A percentile compares a stretch with the other conserved stretches of the same genome.
Evolutionary conservation across 371 early-diverging fungal species (phyloP).

Genomic region (Funneliformis caledonium): DNA sequence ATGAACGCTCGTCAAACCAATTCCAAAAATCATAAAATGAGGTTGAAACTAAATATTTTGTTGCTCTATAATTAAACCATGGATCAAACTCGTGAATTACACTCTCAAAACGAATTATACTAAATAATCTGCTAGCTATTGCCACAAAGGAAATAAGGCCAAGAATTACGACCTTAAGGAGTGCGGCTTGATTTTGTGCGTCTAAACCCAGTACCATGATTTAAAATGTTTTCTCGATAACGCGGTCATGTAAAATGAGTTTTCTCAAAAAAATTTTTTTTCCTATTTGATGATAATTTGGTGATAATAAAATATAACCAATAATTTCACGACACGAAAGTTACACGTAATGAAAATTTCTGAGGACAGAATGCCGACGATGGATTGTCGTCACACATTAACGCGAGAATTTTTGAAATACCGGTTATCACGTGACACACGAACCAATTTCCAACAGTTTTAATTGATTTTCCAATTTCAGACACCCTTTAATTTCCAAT

Average conservation of each 20-base stretch:
- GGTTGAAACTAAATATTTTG: constrained; percentile 91
- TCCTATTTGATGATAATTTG: neutral
- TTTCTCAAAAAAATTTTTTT: no score
- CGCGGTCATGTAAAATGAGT: neutral
- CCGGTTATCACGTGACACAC: no score
- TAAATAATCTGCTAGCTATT: constrained; percentile 93
- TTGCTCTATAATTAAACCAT: constrained; percentile 99
- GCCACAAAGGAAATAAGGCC: constrained; percentile 87
- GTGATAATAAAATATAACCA: neutral
- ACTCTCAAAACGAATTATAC: constrained; percentile 93
- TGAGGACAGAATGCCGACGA: no score
- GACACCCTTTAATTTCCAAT: no score
- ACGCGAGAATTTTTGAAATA: no score
- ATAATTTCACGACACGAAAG: constrained; percentile 23
- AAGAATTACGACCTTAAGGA: constrained; percentile 76
- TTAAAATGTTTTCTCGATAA: neutral
- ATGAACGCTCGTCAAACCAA: constrained; percentile 98
- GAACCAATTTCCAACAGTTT: no score
- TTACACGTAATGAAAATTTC: neutral
- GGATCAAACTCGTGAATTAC: constrained; percentile 99
- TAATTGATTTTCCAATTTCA: no score
- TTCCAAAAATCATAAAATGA: constrained; percentile 98
- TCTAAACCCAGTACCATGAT: constrained; percentile 49
- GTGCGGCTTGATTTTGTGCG: constrained; percentile 60
- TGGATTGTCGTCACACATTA: no score